Base-by-base conservation (phyloP, 2,329 filamentous ascomycete genomes). In the Talaromyces sp. region DNA sequence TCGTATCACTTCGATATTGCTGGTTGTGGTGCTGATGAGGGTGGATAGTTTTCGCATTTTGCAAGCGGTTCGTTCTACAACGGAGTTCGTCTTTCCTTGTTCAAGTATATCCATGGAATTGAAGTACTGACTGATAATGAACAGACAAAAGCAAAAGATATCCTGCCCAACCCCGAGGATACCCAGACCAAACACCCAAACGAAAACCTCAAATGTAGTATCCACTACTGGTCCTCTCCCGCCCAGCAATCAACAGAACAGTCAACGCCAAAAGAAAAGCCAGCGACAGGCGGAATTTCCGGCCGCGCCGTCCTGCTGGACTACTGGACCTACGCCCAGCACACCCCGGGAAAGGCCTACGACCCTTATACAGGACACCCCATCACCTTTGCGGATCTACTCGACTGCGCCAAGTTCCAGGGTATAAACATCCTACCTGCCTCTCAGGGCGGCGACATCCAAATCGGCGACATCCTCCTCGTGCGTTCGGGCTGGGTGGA, bases 381-480 rank as follows among this genome's bases (percentile, higher is more conserved):
- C 31, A 87, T 88, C 70, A 81, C 79, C 0, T 74, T 82, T 1
- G 69, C 78, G 0, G 81, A 86, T 0, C 79, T 92, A 0, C 82
- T 84, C 60, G 79, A 81, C 8, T 85, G 86, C 37, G 88, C 86
- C 0, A 77, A 76, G 37, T 76, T 82, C 39, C 86, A 90, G 66
- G 83, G 83, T 0, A 77, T 90, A 28, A 83, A 88, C 64, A 87
- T 90, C 69, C 82, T 79, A 0, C 82, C 84, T 0, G 75, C 77
- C 2, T 71, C 78, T 0, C 80, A 84, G 66, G 83, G 83, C 28
- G 83, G 83, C 46, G 81, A 84, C 64, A 80, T 86, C 67, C 80
- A 79, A 63, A 73, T 81, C 2, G 88, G 88, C 5, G 88, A 91
- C 65, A 84, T 91, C 61, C 78, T 91, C 11, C 79, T 91, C 50